These are phyloP conservation scores for Lindgomyces ingoldianus DNA, from an alignment of 495 filamentous ascomycete genomes.

Conservation along the genomic window DNA sequence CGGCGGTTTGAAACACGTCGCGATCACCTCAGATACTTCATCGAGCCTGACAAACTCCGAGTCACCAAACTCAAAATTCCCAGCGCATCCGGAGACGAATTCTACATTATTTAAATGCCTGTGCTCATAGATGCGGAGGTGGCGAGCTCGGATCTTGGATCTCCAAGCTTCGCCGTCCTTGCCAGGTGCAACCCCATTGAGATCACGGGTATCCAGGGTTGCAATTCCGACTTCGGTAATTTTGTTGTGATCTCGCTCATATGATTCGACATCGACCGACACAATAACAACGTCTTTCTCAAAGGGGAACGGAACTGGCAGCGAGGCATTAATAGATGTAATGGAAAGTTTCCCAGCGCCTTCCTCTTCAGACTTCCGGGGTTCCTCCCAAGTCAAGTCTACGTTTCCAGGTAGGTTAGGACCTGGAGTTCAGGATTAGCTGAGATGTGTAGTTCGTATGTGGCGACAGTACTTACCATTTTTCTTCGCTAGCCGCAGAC, in stretches of 20 bases:
- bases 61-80: constrained; percentile 70
- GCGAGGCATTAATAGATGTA: constrained; percentile 39
- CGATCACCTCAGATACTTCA: constrained; percentile 49
- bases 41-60: constrained; percentile 46
- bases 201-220: constrained; percentile 70
- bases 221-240: constrained; percentile 88
- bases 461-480: constrained; percentile 7
- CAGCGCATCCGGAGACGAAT: constrained; percentile 69
- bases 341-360: not conserved
- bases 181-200: constrained; percentile 58
- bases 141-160: constrained; percentile 62
- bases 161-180: constrained; percentile 63
- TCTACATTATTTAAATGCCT: constrained; percentile 60
- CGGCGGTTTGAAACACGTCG: constrained; percentile 53
- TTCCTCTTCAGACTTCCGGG: not conserved
- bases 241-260: constrained; percentile 60
- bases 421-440: too few relatives aligned
- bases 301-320: constrained; percentile 52
- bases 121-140: constrained; percentile 76
- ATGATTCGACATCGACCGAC: constrained; percentile 78
- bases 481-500: constrained; percentile 50
- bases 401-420: too few relatives aligned
- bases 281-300: constrained; percentile 65
- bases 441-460: too few relatives aligned
- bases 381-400: too few relatives aligned